Percentiles rank a stretch among this genome's conserved stretches.
Evolutionary conservation across 768 basidiomycete species (phyloP).

Genomic region (Boletus pseudopeckii): DNA sequence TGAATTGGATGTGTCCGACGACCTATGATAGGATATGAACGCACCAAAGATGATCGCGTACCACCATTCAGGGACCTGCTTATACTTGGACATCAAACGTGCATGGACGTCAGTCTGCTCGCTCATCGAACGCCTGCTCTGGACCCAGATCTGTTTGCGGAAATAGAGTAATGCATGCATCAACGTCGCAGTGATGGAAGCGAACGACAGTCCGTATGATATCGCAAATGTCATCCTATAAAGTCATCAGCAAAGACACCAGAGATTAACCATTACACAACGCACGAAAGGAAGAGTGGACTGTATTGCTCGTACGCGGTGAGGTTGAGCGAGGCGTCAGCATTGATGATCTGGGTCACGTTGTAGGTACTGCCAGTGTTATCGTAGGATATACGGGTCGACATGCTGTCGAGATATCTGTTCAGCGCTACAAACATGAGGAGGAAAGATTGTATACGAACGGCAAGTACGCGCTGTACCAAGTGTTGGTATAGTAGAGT

Average conservation of each 20-base stretch:
- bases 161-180: constrained; percentile 72
- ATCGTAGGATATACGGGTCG: constrained; percentile 63
- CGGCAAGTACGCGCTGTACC: constrained; percentile 58
- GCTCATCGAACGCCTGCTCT: constrained; percentile 63
- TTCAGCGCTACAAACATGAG: background rate
- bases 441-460: constrained; percentile 24
- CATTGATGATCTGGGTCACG: constrained; percentile 51
- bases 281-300: constrained; percentile 55
- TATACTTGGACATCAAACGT: constrained; percentile 54
- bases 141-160: constrained; percentile 75
- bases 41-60: constrained; percentile 37
- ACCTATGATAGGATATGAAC: background rate
- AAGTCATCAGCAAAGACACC: background rate
- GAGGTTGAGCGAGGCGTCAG: constrained; percentile 53
- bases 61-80: constrained; percentile 61
- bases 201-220: constrained; percentile 80
- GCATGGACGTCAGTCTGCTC: constrained; percentile 79
- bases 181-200: constrained; percentile 71
- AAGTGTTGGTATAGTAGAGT: constrained; percentile 66
- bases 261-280: background rate
- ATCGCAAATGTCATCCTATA: constrained; percentile 63
- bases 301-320: constrained; percentile 54
- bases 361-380: constrained; percentile 59
- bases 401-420: constrained; percentile 39
- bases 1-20: background rate